Evolutionary conservation across 2,329 filamentous ascomycete species (phyloP).

Genomic region (Periconia sp.): DNA sequence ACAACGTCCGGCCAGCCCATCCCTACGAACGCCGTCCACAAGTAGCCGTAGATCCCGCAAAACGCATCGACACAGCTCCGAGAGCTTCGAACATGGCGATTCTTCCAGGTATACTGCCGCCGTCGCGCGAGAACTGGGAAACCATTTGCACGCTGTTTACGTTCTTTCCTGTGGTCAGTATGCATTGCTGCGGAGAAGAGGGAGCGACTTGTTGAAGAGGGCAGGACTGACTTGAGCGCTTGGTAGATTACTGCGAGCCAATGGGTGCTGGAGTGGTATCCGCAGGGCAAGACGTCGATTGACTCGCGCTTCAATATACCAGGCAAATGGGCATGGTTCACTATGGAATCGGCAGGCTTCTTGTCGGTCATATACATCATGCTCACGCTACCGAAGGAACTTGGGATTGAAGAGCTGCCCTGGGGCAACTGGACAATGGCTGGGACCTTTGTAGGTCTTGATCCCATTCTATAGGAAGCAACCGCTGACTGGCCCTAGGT

Average conservation of each 20-base stretch:
- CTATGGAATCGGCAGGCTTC: slow-evolving; percentile 85
- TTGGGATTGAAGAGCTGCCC: slow-evolving; percentile 65
- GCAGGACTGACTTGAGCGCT: slow-evolving; percentile 12
- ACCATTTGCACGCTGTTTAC: slow-evolving; percentile 53
- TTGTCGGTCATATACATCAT: slow-evolving; percentile 81
- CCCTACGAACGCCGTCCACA: not conserved
- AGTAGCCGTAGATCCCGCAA: not conserved
- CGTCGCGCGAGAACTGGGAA: slow-evolving; percentile 59
- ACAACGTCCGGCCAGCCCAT: too few relatives aligned
- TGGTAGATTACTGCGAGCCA: slow-evolving; percentile 73
- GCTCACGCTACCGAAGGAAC: slow-evolving; percentile 66
- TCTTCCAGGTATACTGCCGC: slow-evolving; percentile 53
- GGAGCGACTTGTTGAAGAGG: too few relatives aligned
- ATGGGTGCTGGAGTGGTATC: slow-evolving; percentile 78
- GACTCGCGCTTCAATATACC: slow-evolving; percentile 81
- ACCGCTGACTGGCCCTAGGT: slow-evolving; percentile 62
- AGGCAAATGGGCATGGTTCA: slow-evolving; percentile 83
- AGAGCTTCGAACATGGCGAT: slow-evolving; percentile 51
- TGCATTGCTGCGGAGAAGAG: not conserved
- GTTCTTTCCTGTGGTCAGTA: slow-evolving; percentile 57
- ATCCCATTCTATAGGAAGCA: too few relatives aligned
- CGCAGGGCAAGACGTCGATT: slow-evolving; percentile 89
- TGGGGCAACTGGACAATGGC: slow-evolving; percentile 81
- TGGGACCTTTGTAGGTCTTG: slow-evolving; percentile 63
- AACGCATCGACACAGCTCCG: too few relatives aligned